Percentiles rank a stretch among this genome's conserved stretches.
Evolutionary conservation across 106 monocot genomes (phyloP).

Genomic region (Vanilla planifolia): DNA sequence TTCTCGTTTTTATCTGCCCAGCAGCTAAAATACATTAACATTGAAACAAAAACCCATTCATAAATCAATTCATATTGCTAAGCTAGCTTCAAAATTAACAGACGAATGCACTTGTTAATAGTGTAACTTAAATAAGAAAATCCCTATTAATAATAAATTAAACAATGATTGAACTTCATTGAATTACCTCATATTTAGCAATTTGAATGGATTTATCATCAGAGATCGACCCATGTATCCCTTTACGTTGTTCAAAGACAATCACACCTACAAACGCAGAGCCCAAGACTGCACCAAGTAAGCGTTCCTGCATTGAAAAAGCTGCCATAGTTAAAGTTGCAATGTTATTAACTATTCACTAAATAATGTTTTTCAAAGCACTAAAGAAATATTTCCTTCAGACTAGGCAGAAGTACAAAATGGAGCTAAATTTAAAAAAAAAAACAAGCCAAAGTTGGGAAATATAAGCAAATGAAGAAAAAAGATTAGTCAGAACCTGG

Average conservation of each 20-base stretch:
- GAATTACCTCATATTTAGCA: conserved; percentile 8
- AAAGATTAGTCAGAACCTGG: conserved; percentile 17
- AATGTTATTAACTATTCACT: background rate
- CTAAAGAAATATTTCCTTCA: background rate
- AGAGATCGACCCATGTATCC: conserved; percentile 39
- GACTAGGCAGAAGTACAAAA: background rate
- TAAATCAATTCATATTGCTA: too few relatives aligned
- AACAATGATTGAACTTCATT: background rate
- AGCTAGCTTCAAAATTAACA: too few relatives aligned
- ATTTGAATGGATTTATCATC: conserved; percentile 7
- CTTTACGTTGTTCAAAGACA: conserved; percentile 42
- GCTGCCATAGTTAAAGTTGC: background rate
- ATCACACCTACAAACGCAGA: conserved; percentile 27
- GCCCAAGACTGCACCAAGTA: conserved; percentile 53
- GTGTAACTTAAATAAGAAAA: too few relatives aligned
- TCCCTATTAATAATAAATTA: background rate
- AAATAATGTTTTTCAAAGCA: background rate
- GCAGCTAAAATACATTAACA: too few relatives aligned
- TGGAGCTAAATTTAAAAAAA: background rate
- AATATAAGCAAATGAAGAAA: background rate
- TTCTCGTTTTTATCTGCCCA: too few relatives aligned
- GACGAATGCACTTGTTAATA: too few relatives aligned
- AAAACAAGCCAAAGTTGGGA: background rate
- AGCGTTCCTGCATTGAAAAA: conserved; percentile 39
- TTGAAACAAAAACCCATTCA: too few relatives aligned